Conservation (phyloP, 108 stramenopile species). For the Cyclotella atomus region DNA sequence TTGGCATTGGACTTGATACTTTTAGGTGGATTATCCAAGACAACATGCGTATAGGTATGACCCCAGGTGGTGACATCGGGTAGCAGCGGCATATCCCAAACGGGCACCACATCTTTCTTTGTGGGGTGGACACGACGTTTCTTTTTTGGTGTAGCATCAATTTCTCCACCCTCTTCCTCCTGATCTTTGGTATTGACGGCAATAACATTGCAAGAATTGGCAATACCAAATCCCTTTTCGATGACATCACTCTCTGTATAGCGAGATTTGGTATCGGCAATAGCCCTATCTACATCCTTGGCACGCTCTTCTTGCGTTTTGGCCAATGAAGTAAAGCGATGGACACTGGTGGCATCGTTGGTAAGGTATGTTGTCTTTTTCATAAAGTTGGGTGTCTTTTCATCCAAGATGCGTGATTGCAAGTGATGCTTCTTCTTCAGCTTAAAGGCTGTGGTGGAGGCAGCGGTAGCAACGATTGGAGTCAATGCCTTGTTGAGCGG, state of each 20-base stretch:
- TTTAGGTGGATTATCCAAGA: slow-evolving; percentile 80
- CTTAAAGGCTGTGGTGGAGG: background rate
- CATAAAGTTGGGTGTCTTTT: slow-evolving; percentile 77
- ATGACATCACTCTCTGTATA: slow-evolving; percentile 45
- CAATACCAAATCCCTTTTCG: slow-evolving; percentile 46
- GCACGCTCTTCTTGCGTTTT: slow-evolving; percentile 61
- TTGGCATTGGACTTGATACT: slow-evolving; percentile 1
- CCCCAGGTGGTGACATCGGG: slow-evolving; percentile 83
- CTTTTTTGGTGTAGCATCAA: slow-evolving; percentile 2
- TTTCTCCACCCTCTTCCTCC: background rate
- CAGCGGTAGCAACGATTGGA: background rate
- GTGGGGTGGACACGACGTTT: slow-evolving; percentile 58
- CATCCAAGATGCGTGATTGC: slow-evolving; percentile 80
- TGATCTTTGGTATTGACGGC: too few species aligned
- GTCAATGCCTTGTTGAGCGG: slow-evolving; percentile 10
- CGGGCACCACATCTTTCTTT: slow-evolving; percentile 64
- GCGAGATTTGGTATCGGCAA: slow-evolving; percentile 34
- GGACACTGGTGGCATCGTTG: slow-evolving; percentile 82
- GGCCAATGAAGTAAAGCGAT: slow-evolving; percentile 86
- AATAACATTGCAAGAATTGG: slow-evolving; percentile 22
- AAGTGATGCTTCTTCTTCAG: slow-evolving; percentile 66
- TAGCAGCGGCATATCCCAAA: slow-evolving; percentile 69
- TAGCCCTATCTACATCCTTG: slow-evolving; percentile 39
- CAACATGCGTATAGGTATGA: slow-evolving; percentile 77
- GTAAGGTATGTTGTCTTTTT: slow-evolving; percentile 89